Base-by-base conservation (phyloP, 2,329 filamentous ascomycete genomes). In the Aspergillus eucalypticola region DNA sequence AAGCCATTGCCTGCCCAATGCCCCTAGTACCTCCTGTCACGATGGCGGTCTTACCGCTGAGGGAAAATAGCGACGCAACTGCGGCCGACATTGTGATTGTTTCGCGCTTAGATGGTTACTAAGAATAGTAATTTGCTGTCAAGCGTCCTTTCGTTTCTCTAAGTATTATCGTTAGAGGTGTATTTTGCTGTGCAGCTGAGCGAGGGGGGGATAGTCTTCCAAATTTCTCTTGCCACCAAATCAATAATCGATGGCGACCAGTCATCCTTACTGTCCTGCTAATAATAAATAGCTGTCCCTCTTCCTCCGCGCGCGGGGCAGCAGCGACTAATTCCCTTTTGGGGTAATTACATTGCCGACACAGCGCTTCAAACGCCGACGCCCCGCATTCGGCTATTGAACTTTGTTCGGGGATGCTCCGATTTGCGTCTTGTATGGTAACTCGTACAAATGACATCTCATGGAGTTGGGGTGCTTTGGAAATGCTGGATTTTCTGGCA, bases 11-110 rank as follows among this genome's bases (percentile, higher is more conserved):
- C 60, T 76, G 74, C 21, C 79, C 79, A 50, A 82, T 81, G 8
- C 79, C 79, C 58, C 79, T 71, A 11, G 78, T 81, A n/a, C 78
- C 78, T 21, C 79, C 79, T 1, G 79, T 81, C 11, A 81, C 72
- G 48, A 81, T 64, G 25, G 79, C 79, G 41, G 78, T 81, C 62
- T 75, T 75, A 35, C 78, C 78, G 39, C 64, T 67, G 29, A 79
- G 63, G 25, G 76, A 78, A 62, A 79, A 79, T 19, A 79, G 66
- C 23, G 72, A 73, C 29, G 61, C 23, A 49, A 72, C 49, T 21
- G 65, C 61, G 52, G 72, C 60, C 44, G 69, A 53, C 73, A 75
- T 76, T 62, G 52, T 69, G 59, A 41, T 41, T 23, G 27, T n/a
- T 64, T 29, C 44, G 48, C 58, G 44, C 32, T 48, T 25, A 11